A percentile compares a stretch with the other conserved stretches of the same genome.
phyloP scores from a whole-genome alignment of 257 asterid genomes.

The Scutellaria galericulata region DNA sequence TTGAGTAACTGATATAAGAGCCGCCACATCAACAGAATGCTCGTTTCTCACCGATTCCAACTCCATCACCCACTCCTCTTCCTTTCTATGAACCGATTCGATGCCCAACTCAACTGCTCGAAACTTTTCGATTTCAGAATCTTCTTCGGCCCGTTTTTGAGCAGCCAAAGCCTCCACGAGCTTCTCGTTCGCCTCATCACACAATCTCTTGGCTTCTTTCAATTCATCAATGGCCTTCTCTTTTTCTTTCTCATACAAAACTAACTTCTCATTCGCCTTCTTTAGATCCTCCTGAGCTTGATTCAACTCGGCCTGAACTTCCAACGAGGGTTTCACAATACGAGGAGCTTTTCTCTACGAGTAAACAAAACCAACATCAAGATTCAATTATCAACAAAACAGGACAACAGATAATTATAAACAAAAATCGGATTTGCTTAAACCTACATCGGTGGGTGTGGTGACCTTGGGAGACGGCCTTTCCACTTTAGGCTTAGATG shows the following conservation, averaged over 20 bases:
- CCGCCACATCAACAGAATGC: slow-evolving; percentile 76
- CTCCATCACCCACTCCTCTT: slow-evolving; percentile 76
- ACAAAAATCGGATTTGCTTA: background rate
- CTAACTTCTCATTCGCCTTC: slow-evolving; percentile 74
- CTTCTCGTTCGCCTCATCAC: slow-evolving; percentile 78
- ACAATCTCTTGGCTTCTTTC: slow-evolving; percentile 62
- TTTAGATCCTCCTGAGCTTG: slow-evolving; percentile 73
- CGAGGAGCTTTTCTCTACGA: slow-evolving; percentile 64
- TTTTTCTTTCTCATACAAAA: slow-evolving; percentile 73
- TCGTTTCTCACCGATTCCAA: slow-evolving; percentile 72
- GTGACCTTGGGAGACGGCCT: slow-evolving; percentile 52
- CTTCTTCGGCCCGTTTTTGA: slow-evolving; percentile 79
- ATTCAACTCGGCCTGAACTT: slow-evolving; percentile 63
- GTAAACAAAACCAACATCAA: slow-evolving; percentile 25
- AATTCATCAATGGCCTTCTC: slow-evolving; percentile 65
- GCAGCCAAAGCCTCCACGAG: slow-evolving; percentile 77
- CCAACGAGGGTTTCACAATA: slow-evolving; percentile 55
- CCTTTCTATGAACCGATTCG: slow-evolving; percentile 74
- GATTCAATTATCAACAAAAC: slow-evolving; percentile 7
- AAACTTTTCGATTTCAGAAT: slow-evolving; percentile 83
- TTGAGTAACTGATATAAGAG: slow-evolving; percentile 76
- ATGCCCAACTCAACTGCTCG: slow-evolving; percentile 67
- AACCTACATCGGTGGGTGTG: slow-evolving; percentile 69
- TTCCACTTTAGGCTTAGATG: slow-evolving; percentile 57
- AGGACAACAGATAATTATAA: background rate